phyloP scores from a whole-genome alignment of 306 rosid genomes.

The Heteromeles arbutifolia region DNA sequence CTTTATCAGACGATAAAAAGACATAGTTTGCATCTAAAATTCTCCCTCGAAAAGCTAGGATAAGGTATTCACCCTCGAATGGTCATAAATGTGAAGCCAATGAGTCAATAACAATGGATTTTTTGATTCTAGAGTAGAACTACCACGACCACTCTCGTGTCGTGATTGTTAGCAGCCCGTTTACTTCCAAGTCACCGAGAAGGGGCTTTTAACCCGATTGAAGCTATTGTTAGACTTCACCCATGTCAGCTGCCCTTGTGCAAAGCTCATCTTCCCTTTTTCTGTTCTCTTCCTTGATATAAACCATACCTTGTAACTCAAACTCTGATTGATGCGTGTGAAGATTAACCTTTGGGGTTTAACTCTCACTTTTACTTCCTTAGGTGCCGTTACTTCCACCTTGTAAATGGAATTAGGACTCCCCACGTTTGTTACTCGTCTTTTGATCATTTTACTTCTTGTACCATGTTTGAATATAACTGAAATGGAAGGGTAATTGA shows the following conservation, averaged over 20 bases:
- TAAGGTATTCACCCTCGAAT: conserved; percentile 6
- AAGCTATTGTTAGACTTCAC: conserved; percentile 34
- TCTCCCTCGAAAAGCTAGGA: not conserved
- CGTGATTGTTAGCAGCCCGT: not conserved
- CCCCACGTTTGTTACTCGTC: conserved; percentile 71
- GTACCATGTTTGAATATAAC: conserved; percentile 44
- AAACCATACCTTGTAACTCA: conserved; percentile 60
- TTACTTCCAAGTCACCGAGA: conserved; percentile 70
- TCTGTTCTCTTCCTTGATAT: conserved; percentile 44
- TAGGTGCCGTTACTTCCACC: conserved; percentile 59
- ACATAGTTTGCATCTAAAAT: not conserved
- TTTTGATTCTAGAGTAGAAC: not conserved
- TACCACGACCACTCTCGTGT: not conserved
- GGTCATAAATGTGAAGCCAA: conserved; percentile 28
- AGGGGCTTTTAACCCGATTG: conserved; percentile 74
- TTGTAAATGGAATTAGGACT: conserved; percentile 59
- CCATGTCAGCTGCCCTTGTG: conserved; percentile 82
- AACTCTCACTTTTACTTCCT: conserved; percentile 62
- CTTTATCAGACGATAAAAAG: conserved; percentile 6
- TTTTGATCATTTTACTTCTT: conserved; percentile 39
- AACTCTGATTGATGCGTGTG: conserved; percentile 39
- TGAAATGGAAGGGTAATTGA: conserved; percentile 80
- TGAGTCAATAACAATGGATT: conserved; percentile 16
- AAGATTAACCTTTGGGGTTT: conserved; percentile 54
- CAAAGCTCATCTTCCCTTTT: conserved; percentile 13